Base-by-base conservation (phyloP, 306 rosid species). In the Castanea mollissima region DNA sequence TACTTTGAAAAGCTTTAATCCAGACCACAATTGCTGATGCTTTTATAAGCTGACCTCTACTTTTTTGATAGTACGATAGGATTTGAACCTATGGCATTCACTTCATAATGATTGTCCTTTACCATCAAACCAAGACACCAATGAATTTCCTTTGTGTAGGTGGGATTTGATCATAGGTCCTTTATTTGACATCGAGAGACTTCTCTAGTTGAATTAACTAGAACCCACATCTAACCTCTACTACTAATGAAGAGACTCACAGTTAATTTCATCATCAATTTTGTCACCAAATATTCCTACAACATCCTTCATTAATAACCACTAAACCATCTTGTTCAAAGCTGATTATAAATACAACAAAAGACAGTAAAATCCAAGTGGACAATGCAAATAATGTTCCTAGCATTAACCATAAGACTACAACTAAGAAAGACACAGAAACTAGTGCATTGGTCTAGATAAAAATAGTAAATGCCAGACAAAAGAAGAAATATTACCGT, bases 401-500 rank as follows among this genome's bases (percentile, higher is more conserved):
- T 14, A 27, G 69, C 69, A 63, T 29, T 29, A 29, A 63, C 69
- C 34, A 27, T 10, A 19, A 60, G 32, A 21, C 32, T 5, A 60
- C 34, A 13, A 59, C 29, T 59, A 23, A 25, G 14, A 12, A 15
- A 60, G 32, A 25, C 16, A 23, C 34, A 73, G 68, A 81, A 57
- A 55, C 76, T 64, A 49, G 23, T 21, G 65, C 51, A 60, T 18
- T 41, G 11, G 31, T 38, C 32, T 73, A 75, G 83, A 68, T 34
- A 74, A 78, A 82, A 74, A 76, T 75, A 31, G n/a, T 7, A 38
- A 55, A 57, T 55, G 41, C 60, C 5, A 6, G 27, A 71, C 15
- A 64, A 77, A 73, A 74, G 82, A 80, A 84, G 41, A 70, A 68
- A 62, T 57, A 85, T 82, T 90, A 93, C 98, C 91, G 1, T 58